Base-by-base conservation (phyloP, 371 early-diverging fungal species). In the Mortierella sp. region DNA sequence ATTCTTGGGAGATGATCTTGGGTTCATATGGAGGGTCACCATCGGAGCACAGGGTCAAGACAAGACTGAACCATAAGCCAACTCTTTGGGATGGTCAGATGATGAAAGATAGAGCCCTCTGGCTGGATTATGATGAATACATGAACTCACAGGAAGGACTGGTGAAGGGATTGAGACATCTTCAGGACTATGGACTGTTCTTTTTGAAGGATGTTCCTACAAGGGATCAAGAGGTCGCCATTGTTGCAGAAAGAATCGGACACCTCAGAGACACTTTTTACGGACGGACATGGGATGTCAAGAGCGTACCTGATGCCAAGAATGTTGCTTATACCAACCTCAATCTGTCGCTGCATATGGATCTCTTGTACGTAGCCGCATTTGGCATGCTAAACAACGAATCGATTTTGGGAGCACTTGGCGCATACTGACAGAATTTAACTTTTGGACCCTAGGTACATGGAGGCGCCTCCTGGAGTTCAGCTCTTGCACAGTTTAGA, bases 301-400 rank as follows among this genome's bases (percentile, higher is more conserved):
- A 89, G 71, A 91, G 87, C 39, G 83, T 90, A 7, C 90, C 90
- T 3, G 80, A 93, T 46, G 89, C 94, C 17, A 90, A 87, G 63
- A 96, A 96, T 78, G 92, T 96, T 70, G 96, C 96, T 9, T 96
- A 96, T 66, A 95, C 96, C 1, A 83, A 84, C 58, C 79, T 95
- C 31, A 87, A 90, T 63, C 84, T 96, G 17, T 94, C 93, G 1
- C 87, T 94, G 56, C 96, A 96, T 72, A 95, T 95, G 96, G 96
- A 96, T 84, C 82, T 96, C 52, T 82, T 95, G 95, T 93, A 86
- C 80, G 67, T 7, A 21, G 60, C 11, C n/a, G n/a, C n/a, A n/a
- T n/a, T n/a, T n/a, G n/a, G n/a, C n/a, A n/a, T n/a, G n/a, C n/a
- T n/a, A n/a, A n/a, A n/a, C n/a, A n/a, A n/a, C n/a, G n/a, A n/a